Conservation (phyloP, 305 asterid species). For the Salvia sclarea region DNA sequence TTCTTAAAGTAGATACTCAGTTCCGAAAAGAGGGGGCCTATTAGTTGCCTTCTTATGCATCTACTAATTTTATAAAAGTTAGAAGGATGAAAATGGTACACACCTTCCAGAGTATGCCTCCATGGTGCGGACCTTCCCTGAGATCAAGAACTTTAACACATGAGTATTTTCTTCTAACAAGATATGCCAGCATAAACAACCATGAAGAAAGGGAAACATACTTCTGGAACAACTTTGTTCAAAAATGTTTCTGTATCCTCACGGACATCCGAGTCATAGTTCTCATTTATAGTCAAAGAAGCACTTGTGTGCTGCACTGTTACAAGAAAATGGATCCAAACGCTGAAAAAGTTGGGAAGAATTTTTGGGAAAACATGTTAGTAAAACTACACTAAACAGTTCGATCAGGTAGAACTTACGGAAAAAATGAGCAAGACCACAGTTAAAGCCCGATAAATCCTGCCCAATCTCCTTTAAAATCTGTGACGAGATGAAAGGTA, state of each 20-base stretch:
- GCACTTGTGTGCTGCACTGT: slow-evolving; percentile 99
- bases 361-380: neutral
- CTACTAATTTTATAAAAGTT: neutral
- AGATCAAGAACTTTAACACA: slow-evolving; percentile 34
- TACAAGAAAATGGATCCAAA: slow-evolving; percentile 32
- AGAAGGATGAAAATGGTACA: slow-evolving; percentile 15
- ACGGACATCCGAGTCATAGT: slow-evolving; percentile 90
- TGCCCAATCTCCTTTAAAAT: slow-evolving; percentile 79
- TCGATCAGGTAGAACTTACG: slow-evolving; percentile 47
- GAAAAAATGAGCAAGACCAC: slow-evolving; percentile 92
- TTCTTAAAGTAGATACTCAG: too few relatives aligned
- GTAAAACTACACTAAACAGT: neutral
- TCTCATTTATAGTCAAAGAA: slow-evolving; percentile 88
- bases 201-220: slow-evolving; percentile 36
- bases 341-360: neutral
- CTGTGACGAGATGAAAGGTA: slow-evolving; percentile 44
- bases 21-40: neutral
- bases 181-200: slow-evolving; percentile 18
- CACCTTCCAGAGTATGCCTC: slow-evolving; percentile 92
- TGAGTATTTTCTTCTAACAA: slow-evolving; percentile 26
- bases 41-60: neutral
- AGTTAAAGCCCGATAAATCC: slow-evolving; percentile 72
- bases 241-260: slow-evolving; percentile 89
- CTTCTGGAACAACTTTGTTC: slow-evolving; percentile 91
- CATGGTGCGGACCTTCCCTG: slow-evolving; percentile 95